phyloP scores from a whole-genome alignment of 2,329 filamentous ascomycete genomes.

The Paramyrothecium sp. region DNA sequence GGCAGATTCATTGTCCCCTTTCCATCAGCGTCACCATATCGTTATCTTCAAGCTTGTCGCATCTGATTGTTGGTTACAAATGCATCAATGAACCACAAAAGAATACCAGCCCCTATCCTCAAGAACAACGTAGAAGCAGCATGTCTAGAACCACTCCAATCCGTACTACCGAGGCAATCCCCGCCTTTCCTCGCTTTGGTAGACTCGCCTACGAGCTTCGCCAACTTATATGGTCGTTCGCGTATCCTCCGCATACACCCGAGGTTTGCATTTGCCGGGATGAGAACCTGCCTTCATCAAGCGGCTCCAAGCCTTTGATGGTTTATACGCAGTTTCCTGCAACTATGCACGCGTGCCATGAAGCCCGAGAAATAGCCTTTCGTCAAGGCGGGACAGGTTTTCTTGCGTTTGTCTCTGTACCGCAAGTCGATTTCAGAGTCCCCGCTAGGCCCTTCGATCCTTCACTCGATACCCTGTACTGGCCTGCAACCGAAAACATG shows the following conservation, averaged over 20 bases:
- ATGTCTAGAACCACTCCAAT: no score
- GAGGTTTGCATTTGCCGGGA: not conserved
- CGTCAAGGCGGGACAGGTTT: not conserved
- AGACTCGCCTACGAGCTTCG: not conserved
- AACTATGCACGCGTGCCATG: not conserved
- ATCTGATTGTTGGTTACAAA: no score
- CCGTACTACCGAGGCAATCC: no score
- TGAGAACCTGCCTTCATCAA: not conserved
- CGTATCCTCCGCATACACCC: not conserved
- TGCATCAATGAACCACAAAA: no score
- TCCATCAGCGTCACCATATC: no score
- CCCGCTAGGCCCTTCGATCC: not conserved
- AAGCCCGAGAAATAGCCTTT: not conserved
- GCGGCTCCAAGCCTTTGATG: not conserved
- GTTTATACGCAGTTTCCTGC: not conserved
- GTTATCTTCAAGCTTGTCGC: no score
- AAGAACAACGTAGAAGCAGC: no score
- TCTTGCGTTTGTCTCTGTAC: not conserved
- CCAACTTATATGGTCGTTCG: not conserved
- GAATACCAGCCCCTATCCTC: no score
- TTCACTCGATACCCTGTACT: not conserved
- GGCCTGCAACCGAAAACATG: not conserved
- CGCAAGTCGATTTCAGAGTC: not conserved
- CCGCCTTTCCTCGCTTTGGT: not conserved
- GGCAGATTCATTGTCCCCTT: no score